Percentiles rank a stretch among this genome's conserved stretches.
Evolutionary conservation across 2,329 filamentous ascomycete species (phyloP).

Genomic region (Pseudogymnoascus sp.): DNA sequence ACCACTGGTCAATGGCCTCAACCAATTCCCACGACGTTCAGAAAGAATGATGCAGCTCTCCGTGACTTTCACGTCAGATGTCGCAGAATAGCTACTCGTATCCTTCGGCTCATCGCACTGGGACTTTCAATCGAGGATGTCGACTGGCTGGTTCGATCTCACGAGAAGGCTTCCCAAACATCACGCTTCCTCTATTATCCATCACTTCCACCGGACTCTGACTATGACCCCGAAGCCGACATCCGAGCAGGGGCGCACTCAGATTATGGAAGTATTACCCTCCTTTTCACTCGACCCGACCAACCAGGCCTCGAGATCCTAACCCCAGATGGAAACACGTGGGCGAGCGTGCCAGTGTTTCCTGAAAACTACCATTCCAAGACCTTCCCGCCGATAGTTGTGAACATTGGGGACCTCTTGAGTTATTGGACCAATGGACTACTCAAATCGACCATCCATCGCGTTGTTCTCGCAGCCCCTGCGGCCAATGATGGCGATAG

Average conservation of each 20-base stretch:
- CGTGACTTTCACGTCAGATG: constrained; percentile 63
- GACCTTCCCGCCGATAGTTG: constrained; percentile 54
- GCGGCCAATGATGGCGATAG: constrained; percentile 39
- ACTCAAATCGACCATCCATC: constrained; percentile 79
- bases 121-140: constrained; percentile 56
- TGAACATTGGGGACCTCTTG: constrained; percentile 65
- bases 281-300: constrained; percentile 79
- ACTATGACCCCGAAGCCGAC: constrained; percentile 47
- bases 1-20: constrained; percentile 33
- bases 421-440: constrained; percentile 89
- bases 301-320: constrained; percentile 84
- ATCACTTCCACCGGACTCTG: constrained; percentile 34
- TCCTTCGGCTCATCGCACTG: constrained; percentile 71
- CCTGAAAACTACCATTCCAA: constrained; percentile 49
- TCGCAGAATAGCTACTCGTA: constrained; percentile 61
- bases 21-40: constrained; percentile 39
- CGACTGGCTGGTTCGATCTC: constrained; percentile 49
- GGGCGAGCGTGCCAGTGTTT: constrained; percentile 61
- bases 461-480: constrained; percentile 65
- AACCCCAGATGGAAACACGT: constrained; percentile 43
- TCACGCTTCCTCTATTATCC: constrained; percentile 68
- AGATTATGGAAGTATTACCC: constrained; percentile 62
- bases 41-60: constrained; percentile 46
- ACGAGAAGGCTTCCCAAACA: constrained; percentile 27
- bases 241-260: constrained; percentile 87